phyloP scores from a whole-genome alignment of 1,284 basidiomycete genomes.

The Malassezia furfur region DNA sequence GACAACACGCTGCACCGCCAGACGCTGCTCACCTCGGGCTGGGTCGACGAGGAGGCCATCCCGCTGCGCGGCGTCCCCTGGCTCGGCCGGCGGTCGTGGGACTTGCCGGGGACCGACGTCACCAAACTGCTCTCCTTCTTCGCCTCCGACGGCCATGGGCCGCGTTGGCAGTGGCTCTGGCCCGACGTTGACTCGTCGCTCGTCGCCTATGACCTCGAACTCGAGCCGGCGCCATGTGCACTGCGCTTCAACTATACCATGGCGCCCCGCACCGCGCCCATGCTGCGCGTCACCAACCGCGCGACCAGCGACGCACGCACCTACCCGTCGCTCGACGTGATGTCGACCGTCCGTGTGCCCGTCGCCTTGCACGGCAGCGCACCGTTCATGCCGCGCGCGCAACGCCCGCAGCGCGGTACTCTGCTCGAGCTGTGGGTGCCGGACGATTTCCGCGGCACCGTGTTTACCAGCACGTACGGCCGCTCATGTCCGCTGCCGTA shows the following conservation, averaged over 20 bases:
- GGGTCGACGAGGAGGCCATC: slow-evolving; percentile 17
- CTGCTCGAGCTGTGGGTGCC: slow-evolving; percentile 34
- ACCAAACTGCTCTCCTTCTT: slow-evolving; percentile 2
- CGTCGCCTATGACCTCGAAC: slow-evolving; percentile 25
- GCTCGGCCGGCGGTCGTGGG: slow-evolving; percentile 4
- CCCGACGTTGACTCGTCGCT: slow-evolving; percentile 25
- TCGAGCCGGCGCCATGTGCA: slow-evolving; percentile 22
- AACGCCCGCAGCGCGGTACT: slow-evolving; percentile 11
- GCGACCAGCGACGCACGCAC: slow-evolving; percentile 34
- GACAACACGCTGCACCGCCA: slow-evolving; percentile 18
- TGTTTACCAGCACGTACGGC: neutral
- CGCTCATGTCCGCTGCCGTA: slow-evolving; percentile 19
- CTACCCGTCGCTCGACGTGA: slow-evolving; percentile 24
- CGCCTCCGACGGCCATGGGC: neutral
- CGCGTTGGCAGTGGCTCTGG: slow-evolving; percentile 21
- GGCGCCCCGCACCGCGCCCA: slow-evolving; percentile 23
- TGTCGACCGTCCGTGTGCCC: slow-evolving; percentile 15
- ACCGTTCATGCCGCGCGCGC: slow-evolving; percentile 34
- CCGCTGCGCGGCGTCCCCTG: slow-evolving; percentile 3
- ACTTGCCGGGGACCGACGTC: neutral
- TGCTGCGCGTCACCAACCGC: slow-evolving; percentile 26
- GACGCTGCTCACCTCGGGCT: slow-evolving; percentile 23
- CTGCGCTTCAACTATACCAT: slow-evolving; percentile 3
- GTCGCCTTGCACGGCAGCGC: slow-evolving; percentile 35
- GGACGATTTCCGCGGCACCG: slow-evolving; percentile 10